These are phyloP conservation scores for Phenoliferia sp. DNA, from an alignment of 1,284 basidiomycete genomes.

Conservation along the genomic window DNA sequence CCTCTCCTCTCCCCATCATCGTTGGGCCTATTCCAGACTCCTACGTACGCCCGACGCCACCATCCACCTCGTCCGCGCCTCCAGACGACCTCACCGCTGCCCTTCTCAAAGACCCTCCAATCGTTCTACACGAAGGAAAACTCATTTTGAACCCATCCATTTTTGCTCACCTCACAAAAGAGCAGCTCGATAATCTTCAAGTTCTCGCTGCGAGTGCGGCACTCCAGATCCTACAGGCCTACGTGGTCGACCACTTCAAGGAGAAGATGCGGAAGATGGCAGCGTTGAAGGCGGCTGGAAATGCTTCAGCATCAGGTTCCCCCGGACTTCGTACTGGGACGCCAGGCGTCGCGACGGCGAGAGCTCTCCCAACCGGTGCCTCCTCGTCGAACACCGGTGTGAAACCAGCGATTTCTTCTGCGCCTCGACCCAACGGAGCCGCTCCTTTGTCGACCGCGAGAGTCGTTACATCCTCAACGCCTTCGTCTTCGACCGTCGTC, in stretches of 20 bases:
- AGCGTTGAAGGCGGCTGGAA: constrained; percentile 20
- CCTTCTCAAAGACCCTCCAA: constrained; percentile 55
- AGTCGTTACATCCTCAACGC: background rate
- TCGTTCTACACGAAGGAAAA: constrained; percentile 77
- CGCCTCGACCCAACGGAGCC: too few relatives aligned
- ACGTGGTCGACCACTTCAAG: constrained; percentile 79
- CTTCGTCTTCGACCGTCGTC: too few relatives aligned
- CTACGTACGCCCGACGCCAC: constrained; percentile 39
- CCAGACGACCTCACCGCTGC: constrained; percentile 38
- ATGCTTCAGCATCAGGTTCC: background rate
- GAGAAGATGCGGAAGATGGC: constrained; percentile 54
- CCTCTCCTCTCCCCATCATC: constrained; percentile 53
- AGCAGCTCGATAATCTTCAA: constrained; percentile 70
- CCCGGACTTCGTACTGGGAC: background rate
- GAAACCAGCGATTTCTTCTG: background rate
- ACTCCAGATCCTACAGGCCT: constrained; percentile 70
- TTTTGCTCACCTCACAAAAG: constrained; percentile 69
- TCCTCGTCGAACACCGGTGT: background rate
- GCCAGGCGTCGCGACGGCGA: too few relatives aligned
- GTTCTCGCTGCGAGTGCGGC: constrained; percentile 76
- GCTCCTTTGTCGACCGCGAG: background rate
- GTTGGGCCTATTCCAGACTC: constrained; percentile 54
- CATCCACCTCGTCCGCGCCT: constrained; percentile 35
- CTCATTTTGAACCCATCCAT: constrained; percentile 78
- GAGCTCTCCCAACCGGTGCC: background rate